Base-by-base conservation (phyloP, 345 rosid species). In the Lagerstroemia speciosa region DNA sequence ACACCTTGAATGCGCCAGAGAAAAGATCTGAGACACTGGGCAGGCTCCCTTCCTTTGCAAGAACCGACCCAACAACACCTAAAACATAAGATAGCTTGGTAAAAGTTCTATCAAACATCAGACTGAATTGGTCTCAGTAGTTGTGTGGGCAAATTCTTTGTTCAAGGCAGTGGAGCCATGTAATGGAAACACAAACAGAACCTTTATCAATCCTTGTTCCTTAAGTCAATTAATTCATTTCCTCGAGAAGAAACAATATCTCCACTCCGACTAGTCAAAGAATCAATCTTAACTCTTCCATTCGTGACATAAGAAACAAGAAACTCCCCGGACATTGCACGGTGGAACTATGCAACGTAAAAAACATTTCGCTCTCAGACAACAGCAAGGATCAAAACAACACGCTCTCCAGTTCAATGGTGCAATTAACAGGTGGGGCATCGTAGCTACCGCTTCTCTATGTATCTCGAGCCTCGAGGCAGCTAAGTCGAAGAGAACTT, bases 51-150 rank as follows among this genome's bases (percentile, higher is more conserved):
- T 88, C 99, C 78, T 85, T 92, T 12, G 83, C 97, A 77, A 90
- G 86, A 73, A 90, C 83, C 0, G 98, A 92, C 68, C 98, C 98
- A 73, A 85, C 78, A 78, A 95, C 63, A 60, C 98, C 99, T 95
- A 73, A 72, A 63, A 67, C 53, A 57, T 29, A 71, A 31, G 65
- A 41, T 1, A 50, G 32, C 48, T 15, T 38, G 69, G 65, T 62
- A 16, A 19, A 29, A 33, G 12, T 12, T 5, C 27, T 16, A 68
- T 53, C 14, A 7, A 53, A 24, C 7, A n/a, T 8, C 30, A 53
- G 11, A 24, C 24, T 24, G 30, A 53, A 48, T 17, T 3, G 8
- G 26, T 38, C 43, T 38, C 1, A 38, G 43, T 14, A 38, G 43
- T 38, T 7, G 43, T 38, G 43, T 14, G 12, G 43, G 2, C 43